Percentiles rank a stretch among this genome's conserved stretches.
Conservation (phyloP, 2,329 filamentous ascomycete genomes). For the Dothideomycetidae sp. region DNA sequence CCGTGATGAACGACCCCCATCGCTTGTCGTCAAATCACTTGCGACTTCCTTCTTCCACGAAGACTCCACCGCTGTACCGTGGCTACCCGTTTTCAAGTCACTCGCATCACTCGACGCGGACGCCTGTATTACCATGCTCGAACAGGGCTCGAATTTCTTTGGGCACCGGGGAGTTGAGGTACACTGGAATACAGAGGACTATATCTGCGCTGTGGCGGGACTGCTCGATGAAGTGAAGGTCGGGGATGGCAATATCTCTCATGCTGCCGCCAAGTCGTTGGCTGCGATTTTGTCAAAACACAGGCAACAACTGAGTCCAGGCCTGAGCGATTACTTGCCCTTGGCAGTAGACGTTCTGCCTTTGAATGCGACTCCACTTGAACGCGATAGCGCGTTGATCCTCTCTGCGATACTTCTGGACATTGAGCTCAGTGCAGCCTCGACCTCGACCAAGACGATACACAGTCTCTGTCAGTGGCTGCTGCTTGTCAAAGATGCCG, state of each 20-base stretch:
- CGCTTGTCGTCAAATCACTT: neutral
- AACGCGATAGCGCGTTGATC: conserved; percentile 1
- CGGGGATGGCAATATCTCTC: too few species aligned
- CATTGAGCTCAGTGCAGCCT: neutral
- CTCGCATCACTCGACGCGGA: neutral
- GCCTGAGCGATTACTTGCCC: neutral
- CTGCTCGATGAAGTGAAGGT: too few species aligned
- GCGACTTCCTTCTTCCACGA: neutral
- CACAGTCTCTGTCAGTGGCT: neutral
- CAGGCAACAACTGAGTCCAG: neutral
- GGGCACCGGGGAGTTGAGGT: too few species aligned
- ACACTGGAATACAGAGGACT: too few species aligned
- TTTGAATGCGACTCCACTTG: neutral
- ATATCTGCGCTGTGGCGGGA: too few species aligned
- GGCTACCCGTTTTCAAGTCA: neutral
- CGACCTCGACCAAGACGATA: neutral
- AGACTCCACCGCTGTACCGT: neutral
- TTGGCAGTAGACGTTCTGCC: neutral
- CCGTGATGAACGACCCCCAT: too few species aligned
- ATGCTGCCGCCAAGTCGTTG: neutral
- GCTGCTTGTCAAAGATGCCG: conserved; percentile 8
- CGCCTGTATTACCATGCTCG: neutral
- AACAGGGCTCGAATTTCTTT: neutral
- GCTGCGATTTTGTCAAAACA: neutral
- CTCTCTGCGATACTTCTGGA: neutral